Base-by-base conservation (phyloP, 2,329 filamentous ascomycete species). In the Aspergillus costaricaensis region DNA sequence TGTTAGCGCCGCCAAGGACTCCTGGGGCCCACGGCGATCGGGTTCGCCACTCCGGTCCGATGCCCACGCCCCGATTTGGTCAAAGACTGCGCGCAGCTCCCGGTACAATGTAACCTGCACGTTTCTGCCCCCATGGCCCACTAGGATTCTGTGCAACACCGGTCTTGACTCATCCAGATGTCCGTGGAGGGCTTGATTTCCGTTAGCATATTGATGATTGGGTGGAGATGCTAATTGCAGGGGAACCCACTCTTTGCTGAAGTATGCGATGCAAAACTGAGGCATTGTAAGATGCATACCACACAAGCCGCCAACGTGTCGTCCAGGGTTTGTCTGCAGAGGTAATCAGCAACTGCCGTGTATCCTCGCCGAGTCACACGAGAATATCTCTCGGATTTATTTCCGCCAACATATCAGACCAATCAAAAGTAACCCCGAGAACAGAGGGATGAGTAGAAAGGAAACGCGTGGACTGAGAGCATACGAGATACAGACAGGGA, bases 241-340 rank as follows among this genome's bases (percentile, higher is more conserved):
- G 32, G 19, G 7, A 43, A 70, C 70, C 64, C 50, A 73, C 74
- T 70, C 67, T 67, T 52, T 30, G 62, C 59, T 23, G 69, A 61
- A 30, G 53, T 59, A 49, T 65, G 62, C 38, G 67, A 63, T 21
- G 66, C 59, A 49, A 74, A 67, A 66, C 74, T 76, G 49, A 78
- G 60, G 63, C 76, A 77, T 60, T 74, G 72, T 41, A 79, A 62
- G 23, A 79, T 65, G 57, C 76, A 78, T 65, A 73, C 70, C 8
- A 77, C 69, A 61, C 73, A 71, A 39, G 77, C 76, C 55, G 72
- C 74, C 55, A 79, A 68, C 17, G 74, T 79, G 49, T 77, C 71
- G 48, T 73, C 72, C 55, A 69, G 60, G 44, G 69, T 74, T 65
- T 66, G 62, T 56, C 66, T 67, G 30, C 17, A 32, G 39, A 17